Base-by-base conservation (phyloP, 1,139 yeast species). In the Taphrina wiesneri region DNA sequence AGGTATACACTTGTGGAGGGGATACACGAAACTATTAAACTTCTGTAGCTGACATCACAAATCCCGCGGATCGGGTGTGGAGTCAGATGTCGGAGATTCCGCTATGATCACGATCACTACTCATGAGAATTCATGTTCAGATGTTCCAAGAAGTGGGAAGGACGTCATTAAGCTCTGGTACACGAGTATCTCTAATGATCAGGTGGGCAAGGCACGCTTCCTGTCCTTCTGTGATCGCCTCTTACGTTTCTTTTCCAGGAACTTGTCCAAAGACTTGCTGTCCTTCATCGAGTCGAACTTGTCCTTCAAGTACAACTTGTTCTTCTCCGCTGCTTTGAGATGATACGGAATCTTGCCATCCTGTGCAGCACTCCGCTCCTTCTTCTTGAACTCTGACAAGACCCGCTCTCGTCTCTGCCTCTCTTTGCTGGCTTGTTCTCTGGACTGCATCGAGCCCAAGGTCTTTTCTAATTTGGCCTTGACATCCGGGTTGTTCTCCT, bases 221-320 rank as follows among this genome's bases (percentile, higher is more conserved):
- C 93, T 87, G 77, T 93, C 98, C 78, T 88, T 89, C 73, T 97
- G 96, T 75, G 92, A 82, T 76, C 90, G 85, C 83, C 87, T 89
- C 88, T 92, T 92, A 75, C 98, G 85, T 83, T 92, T 89, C 75
- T 97, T 84, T 78, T 91, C 97, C 83, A 93, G 84, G 46, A 88
- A 91, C 81, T 87, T 88, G 72, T 88, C 92, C 73, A 96, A 52
- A 17, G 59, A 83, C 75, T 93, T 97, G 69, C 83, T 82, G 54
- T 87, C 80, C 79, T 85, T 89, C 97, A 93, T 88, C 68, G 80
- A 78, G 70, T 90, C 95, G 79, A 87, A 93, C 77, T 89, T 89
- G 76, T 93, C 96, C 78, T 88, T 88, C 74, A 91, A 92, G 63
- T 93, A 81, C 75, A 93, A 82, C 78, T 89, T 90, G 69, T 95